Base-by-base conservation (phyloP, 805 yeast species). In the Pichia nanzhaoensis region DNA sequence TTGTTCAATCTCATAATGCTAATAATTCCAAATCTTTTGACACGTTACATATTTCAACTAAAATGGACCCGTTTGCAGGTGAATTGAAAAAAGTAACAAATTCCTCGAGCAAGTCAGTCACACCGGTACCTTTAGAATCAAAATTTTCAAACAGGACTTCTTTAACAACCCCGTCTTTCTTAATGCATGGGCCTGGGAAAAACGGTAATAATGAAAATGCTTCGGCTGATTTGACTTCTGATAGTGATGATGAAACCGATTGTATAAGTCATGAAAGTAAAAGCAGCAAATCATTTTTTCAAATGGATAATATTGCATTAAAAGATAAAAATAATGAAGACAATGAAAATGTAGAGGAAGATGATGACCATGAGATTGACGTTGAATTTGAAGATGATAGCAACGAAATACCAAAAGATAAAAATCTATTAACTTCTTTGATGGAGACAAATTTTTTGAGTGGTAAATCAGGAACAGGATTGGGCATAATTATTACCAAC, bases 1-100 rank as follows among this genome's bases (percentile, higher is more conserved):
- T 80, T 58, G 86, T 84, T 14, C 55, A 52, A 22, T 53, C 36
- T 21, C 19, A 24, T 30, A 24, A 7, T 20, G 27, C 34, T 9
- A 24, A 21, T 14, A 18, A 5, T 14, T 24, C 14, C 10, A 12
- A 12, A 18, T 14, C 12, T 16, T 12, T 19, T 3, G 22, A 21
- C n/a, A 34, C 34, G 10, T 28, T 36, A n/a, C 45, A 45, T 5
- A 9, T 38, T 7, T 19, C 13, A 24, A 24, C 28, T 24, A 24
- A 10, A 7, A 24, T 24, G 28, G 47, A 45, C 13, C 7, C 35
- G 12, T 16, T 17, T 30, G 9, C 36, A 8, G 22, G 14, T 16
- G 12, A 18, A 20, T n/a, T 6, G 17, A 31, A 40, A 24, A 31
- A 17, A 9, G 13, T 6, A 3, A 5, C 21, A 18, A 27, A 34